Evolutionary conservation across 2,329 filamentous ascomycete species (phyloP).

Genomic region (Colletotrichum noveboracense): DNA sequence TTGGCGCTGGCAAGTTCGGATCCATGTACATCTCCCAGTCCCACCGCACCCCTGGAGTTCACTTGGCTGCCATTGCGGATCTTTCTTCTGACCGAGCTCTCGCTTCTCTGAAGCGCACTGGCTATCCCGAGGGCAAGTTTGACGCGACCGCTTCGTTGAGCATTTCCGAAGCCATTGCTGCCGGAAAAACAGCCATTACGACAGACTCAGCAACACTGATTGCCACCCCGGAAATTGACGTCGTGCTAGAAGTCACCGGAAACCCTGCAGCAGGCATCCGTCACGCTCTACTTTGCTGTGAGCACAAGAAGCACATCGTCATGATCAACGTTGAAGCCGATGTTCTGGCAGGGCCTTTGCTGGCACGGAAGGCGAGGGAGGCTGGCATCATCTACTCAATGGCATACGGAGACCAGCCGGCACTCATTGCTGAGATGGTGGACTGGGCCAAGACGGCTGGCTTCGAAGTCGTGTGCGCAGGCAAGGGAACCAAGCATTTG

Average conservation of each 20-base stretch:
- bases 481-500: slow-evolving; percentile 51
- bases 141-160: slow-evolving; percentile 42
- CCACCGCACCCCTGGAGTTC: slow-evolving; percentile 45
- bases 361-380: slow-evolving; percentile 45
- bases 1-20: slow-evolving; percentile 51
- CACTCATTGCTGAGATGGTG: slow-evolving; percentile 46
- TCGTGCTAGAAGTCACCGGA: neutral
- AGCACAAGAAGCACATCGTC: slow-evolving; percentile 53
- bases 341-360: slow-evolving; percentile 45
- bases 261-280: neutral
- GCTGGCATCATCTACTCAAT: slow-evolving; percentile 52
- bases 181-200: neutral
- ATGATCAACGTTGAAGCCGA: slow-evolving; percentile 54
- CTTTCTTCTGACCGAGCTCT: slow-evolving; percentile 44
- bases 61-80: slow-evolving; percentile 48
- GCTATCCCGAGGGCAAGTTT: slow-evolving; percentile 42
- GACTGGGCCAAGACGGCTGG: slow-evolving; percentile 49
- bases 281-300: slow-evolving; percentile 47
- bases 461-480: slow-evolving; percentile 48
- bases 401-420: slow-evolving; percentile 51
- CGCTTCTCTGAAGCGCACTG: slow-evolving; percentile 43
- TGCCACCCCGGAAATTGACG: neutral
- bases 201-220: neutral
- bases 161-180: slow-evolving; percentile 32
- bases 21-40: slow-evolving; percentile 53